A percentile compares a stretch with the other conserved stretches of the same genome.
phyloP scores from a whole-genome alignment of 83 land plant genomes.

The Thuja plicata region DNA sequence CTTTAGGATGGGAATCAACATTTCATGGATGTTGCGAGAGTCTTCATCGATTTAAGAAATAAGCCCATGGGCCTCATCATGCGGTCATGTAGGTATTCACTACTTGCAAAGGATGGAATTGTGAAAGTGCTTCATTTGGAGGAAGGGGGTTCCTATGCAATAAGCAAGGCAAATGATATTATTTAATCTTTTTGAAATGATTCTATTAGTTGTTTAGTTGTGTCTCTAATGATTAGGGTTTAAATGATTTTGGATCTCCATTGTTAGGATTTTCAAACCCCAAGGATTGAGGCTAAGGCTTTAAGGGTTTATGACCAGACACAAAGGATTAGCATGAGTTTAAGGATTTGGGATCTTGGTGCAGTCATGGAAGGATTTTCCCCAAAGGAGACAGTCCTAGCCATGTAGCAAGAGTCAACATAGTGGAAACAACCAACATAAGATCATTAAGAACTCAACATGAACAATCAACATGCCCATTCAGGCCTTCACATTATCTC shows the following conservation, averaged over 20 bases:
- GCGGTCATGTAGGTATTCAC: slow-evolving; percentile 70
- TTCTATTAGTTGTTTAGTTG: background rate
- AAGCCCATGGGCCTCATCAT: slow-evolving; percentile 85
- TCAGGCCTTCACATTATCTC: no score
- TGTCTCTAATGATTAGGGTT: background rate
- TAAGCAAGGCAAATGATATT: slow-evolving; percentile 69
- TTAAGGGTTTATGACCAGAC: background rate
- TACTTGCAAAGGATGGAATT: slow-evolving; percentile 82
- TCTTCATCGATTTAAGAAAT: slow-evolving; percentile 75
- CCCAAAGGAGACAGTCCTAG: no score
- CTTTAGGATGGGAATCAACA: slow-evolving; percentile 80
- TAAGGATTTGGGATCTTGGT: no score
- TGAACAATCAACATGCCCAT: no score
- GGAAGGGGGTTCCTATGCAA: slow-evolving; percentile 78
- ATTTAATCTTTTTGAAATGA: background rate
- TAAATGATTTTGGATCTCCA: background rate
- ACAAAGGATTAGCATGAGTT: no score
- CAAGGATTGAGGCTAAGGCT: background rate
- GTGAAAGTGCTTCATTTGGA: slow-evolving; percentile 69
- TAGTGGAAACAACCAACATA: no score
- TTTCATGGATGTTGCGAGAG: slow-evolving; percentile 74
- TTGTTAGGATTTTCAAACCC: background rate
- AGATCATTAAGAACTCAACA: no score
- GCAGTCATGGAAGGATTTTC: no score
- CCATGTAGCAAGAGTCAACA: no score